These are phyloP conservation scores for Dacryopinax spathularia DNA, from an alignment of 768 basidiomycete species.

Conservation along the genomic window DNA sequence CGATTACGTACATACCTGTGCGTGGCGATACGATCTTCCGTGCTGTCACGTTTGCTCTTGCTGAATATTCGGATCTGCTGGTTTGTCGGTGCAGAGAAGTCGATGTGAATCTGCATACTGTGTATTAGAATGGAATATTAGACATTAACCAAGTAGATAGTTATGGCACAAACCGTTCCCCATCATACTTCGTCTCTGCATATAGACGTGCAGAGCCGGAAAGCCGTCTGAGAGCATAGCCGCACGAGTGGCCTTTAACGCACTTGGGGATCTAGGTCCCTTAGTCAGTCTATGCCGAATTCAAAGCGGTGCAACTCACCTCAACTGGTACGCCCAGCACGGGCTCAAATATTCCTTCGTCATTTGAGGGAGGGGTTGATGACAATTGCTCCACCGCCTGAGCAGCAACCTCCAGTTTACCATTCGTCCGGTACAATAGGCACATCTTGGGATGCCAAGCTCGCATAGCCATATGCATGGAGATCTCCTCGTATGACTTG, in stretches of 20 bases:
- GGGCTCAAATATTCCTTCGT: constrained; percentile 29
- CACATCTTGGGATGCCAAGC: constrained; percentile 56
- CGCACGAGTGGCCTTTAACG: constrained; percentile 50
- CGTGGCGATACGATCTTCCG: constrained; percentile 54
- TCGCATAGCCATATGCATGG: constrained; percentile 48
- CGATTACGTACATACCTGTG: constrained; percentile 28
- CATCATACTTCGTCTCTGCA: constrained; percentile 91
- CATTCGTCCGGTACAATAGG: constrained; percentile 38
- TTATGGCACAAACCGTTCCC: constrained; percentile 44
- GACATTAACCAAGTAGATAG: not conserved
- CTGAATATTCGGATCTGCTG: constrained; percentile 63
- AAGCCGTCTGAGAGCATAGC: constrained; percentile 40
- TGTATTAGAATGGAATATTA: not conserved
- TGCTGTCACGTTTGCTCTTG: constrained; percentile 77
- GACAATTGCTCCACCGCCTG: constrained; percentile 20
- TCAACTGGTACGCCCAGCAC: constrained; percentile 48
- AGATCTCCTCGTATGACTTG: constrained; percentile 40
- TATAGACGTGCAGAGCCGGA: constrained; percentile 37
- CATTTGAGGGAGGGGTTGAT: constrained; percentile 10
- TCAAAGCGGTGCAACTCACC: constrained; percentile 25
- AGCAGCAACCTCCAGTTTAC: constrained; percentile 45
- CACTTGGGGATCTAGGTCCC: constrained; percentile 79
- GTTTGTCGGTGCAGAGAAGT: constrained; percentile 27
- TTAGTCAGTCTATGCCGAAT: not conserved
- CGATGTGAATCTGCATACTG: constrained; percentile 75